Conservation (phyloP, 176 grass and related monocot species). For the Chloris gayana region DNA sequence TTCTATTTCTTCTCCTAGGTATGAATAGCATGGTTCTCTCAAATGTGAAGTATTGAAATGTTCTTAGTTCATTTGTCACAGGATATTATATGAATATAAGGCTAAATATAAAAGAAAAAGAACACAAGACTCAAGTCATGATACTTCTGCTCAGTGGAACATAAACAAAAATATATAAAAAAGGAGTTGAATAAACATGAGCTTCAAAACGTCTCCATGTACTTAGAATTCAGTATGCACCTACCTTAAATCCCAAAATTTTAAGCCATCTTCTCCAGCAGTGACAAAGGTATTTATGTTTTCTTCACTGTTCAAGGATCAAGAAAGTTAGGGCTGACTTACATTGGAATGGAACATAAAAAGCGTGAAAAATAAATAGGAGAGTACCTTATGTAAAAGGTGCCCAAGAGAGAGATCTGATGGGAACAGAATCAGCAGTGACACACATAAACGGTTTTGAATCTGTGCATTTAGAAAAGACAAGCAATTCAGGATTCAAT, state of each 20-base stretch:
- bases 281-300: slow-evolving; percentile 77
- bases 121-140: background rate
- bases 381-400: slow-evolving; percentile 70
- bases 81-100: background rate
- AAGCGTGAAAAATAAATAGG: slow-evolving; percentile 30
- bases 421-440: slow-evolving; percentile 82
- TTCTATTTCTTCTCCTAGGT: slow-evolving; percentile 18
- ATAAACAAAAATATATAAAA: background rate
- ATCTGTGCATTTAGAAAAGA: slow-evolving; percentile 58
- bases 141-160: background rate
- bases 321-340: slow-evolving; percentile 28
- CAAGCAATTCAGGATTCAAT: slow-evolving; percentile 28
- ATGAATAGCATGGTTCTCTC: slow-evolving; percentile 25
- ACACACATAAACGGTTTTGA: slow-evolving; percentile 90
- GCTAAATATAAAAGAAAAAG: background rate
- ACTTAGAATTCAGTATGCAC: background rate
- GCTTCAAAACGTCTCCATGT: slow-evolving; percentile 16
- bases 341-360: slow-evolving; percentile 23
- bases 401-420: slow-evolving; percentile 92
- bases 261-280: slow-evolving; percentile 87
- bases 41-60: slow-evolving; percentile 6
- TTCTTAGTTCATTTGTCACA: slow-evolving; percentile 7
- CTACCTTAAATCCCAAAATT: slow-evolving; percentile 99
- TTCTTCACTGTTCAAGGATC: slow-evolving; percentile 42
- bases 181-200: background rate